phyloP scores from a whole-genome alignment of 345 rosid genomes.

The Aurinia saxatilis region DNA sequence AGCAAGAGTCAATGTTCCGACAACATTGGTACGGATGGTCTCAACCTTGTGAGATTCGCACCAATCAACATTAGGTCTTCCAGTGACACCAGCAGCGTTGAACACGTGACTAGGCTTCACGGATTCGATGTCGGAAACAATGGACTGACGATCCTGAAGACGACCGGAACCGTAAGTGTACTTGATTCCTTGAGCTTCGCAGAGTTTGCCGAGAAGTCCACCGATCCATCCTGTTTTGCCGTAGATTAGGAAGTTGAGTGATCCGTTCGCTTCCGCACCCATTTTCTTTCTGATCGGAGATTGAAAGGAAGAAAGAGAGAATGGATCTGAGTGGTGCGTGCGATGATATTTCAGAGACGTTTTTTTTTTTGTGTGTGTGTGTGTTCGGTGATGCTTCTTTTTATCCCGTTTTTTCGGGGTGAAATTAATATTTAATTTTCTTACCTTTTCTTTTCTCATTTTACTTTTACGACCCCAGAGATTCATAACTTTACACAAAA shows the following conservation, averaged over 20 bases:
- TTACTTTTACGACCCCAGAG: neutral
- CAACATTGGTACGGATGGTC: constrained; percentile 82
- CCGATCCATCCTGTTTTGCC: constrained; percentile 97
- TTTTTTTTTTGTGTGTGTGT: neutral
- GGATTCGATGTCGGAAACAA: constrained; percentile 53
- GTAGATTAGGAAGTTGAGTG: constrained; percentile 73
- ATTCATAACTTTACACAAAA: neutral
- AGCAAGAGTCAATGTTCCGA: constrained; percentile 79
- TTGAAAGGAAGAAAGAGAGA: neutral
- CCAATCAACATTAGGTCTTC: constrained; percentile 94
- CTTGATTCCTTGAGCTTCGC: constrained; percentile 53
- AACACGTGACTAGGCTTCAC: constrained; percentile 73
- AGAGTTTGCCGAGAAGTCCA: constrained; percentile 70
- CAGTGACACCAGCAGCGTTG: constrained; percentile 96
- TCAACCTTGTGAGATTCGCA: constrained; percentile 92
- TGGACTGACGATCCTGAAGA: constrained; percentile 64
- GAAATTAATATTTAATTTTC: neutral
- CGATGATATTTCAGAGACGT: neutral
- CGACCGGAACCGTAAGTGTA: constrained; percentile 76
- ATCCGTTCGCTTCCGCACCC: constrained; percentile 55
- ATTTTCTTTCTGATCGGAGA: constrained; percentile 18
- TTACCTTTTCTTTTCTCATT: neutral
- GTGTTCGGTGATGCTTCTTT: constrained; percentile 18
- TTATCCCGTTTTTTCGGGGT: constrained; percentile 16
- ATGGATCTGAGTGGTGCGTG: constrained; percentile 15